These are phyloP conservation scores for Scedosporium minutisporum DNA, from an alignment of 2,329 filamentous ascomycete species.

Conservation along the genomic window DNA sequence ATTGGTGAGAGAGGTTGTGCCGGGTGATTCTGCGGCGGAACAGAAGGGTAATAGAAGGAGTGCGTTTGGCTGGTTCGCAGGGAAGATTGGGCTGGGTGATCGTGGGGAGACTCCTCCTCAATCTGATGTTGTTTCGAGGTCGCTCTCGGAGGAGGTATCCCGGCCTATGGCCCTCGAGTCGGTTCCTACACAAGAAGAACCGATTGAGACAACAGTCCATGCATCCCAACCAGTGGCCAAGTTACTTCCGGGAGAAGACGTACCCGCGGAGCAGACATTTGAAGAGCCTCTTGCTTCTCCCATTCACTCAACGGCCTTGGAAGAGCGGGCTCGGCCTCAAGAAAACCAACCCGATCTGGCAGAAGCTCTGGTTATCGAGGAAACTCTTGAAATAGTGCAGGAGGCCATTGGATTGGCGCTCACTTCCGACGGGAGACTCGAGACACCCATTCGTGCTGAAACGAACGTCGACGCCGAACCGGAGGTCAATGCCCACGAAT, in stretches of 20 bases:
- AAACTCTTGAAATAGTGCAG: neutral
- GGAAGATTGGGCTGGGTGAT: conserved; percentile 2
- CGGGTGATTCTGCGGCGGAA: neutral
- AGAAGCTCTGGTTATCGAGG: neutral
- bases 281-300: neutral
- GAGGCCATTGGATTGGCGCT: neutral
- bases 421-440: neutral
- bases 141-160: neutral
- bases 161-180: neutral
- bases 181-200: neutral
- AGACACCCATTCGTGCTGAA: neutral
- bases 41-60: conserved; percentile 1
- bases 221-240: neutral
- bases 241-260: neutral
- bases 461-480: neutral
- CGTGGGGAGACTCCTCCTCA: neutral
- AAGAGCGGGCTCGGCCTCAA: neutral
- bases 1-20: neutral
- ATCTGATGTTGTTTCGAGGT: neutral
- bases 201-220: too few relatives aligned
- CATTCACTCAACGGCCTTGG: neutral
- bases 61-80: conserved; percentile 3
- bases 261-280: neutral
- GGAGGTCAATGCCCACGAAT: neutral
- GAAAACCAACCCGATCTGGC: neutral